These are phyloP conservation scores for Solanum virginianum DNA, from an alignment of 257 asterid genomes.

Conservation along the genomic window DNA sequence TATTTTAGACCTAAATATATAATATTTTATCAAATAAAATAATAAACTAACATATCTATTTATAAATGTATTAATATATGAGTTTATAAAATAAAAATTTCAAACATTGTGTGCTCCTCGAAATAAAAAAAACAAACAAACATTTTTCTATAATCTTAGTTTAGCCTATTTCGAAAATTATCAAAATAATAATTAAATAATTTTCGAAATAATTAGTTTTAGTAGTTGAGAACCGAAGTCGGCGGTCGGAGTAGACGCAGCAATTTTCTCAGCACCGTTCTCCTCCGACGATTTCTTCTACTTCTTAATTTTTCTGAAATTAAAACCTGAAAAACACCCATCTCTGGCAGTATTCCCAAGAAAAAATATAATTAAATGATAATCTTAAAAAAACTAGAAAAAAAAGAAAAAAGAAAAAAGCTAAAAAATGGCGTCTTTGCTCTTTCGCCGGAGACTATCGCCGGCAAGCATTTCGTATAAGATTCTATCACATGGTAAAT, in stretches of 20 bases:
- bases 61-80: no score
- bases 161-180: not conserved
- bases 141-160: not conserved
- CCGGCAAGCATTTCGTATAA: not conserved
- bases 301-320: not conserved
- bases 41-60: no score
- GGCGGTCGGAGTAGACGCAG: not conserved
- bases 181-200: not conserved
- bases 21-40: no score
- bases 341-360: not conserved
- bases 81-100: no score
- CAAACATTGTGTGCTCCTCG: no score
- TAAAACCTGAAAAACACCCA: not conserved
- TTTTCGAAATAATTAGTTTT: not conserved
- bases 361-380: not conserved
- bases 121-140: not conserved
- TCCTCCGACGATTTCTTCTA: not conserved
- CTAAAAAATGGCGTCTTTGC: constrained; percentile 31
- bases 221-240: not conserved
- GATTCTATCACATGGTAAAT: constrained; percentile 21
- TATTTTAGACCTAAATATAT: no score
- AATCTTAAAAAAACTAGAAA: not conserved
- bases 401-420: not conserved
- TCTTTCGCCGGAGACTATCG: constrained; percentile 32
- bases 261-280: not conserved